Evolutionary conservation across 768 basidiomycete genomes (phyloP), one percentile per base, ranked within the genome.

Genomic region (Kwoniella heveanensis): DNA sequence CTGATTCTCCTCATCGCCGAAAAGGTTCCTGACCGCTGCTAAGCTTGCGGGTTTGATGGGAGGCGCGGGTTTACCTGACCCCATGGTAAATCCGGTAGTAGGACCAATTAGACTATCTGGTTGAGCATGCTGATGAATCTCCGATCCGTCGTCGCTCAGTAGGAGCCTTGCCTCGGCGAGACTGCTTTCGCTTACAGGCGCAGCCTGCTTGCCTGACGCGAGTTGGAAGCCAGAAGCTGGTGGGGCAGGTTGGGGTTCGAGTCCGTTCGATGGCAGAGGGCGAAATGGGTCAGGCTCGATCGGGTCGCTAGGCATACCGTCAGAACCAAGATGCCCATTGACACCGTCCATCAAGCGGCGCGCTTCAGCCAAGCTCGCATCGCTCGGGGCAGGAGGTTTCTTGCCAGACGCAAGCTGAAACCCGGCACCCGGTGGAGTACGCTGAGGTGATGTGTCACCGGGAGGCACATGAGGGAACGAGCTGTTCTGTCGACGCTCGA

Each of bases 31-130:
- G 54, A 37, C 54, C 7, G n/a, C n/a, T 26, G 39, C 24, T 10
- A 21, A 24, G n/a, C 17, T 36, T 2, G 6, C 39, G 3, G 39
- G 10, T 8, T 44, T 44, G 39, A 44, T 17, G 17, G 39, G 17
- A 22, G 69, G 64, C 17, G 62, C 54, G 2, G 50, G 36, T 19
- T 58, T 64, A 6, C 68, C 68, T 8, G 53, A 57, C 5, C 66
- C 71, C 22, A 60, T 53, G 12, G 48, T 54, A 46, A 69, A 69
- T 1, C 51, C 50, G 25, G 59, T 61, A n/a, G 29, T 59, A 30
- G 26, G 36, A 9, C 3, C 2, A 13, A 46, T 36, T 21, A 2
- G 37, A 24, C 6, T 12, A 9, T 24, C 10, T 22, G 8, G 8
- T 10, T 9, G 39, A 10, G 39, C 9, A 10, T 44, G 6, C 15